These are phyloP conservation scores for Fusarium annulatum DNA, from an alignment of 2,329 filamentous ascomycete species.

Conservation along the genomic window DNA sequence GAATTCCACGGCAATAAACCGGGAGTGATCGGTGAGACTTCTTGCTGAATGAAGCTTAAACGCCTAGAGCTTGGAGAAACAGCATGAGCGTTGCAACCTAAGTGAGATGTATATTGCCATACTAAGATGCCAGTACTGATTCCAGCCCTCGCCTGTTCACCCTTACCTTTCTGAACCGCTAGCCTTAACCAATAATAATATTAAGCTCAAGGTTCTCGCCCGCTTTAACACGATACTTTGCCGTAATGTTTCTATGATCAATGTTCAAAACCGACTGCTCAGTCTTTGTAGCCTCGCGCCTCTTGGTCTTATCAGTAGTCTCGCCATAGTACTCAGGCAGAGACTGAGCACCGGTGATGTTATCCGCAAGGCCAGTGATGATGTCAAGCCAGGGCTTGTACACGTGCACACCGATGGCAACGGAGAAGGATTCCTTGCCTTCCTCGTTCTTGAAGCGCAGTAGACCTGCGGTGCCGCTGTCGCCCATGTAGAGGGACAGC, in stretches of 20 bases:
- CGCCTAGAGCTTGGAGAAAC: too few species aligned
- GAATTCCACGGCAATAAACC: too few species aligned
- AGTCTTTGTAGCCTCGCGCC: slow-evolving; percentile 26
- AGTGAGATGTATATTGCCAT: neutral
- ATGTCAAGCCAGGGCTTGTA: slow-evolving; percentile 39
- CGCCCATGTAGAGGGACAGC: slow-evolving; percentile 26
- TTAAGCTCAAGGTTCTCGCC: slow-evolving; percentile 37
- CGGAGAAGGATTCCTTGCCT: slow-evolving; percentile 35
- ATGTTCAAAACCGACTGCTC: slow-evolving; percentile 33
- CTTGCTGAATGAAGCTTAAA: too few species aligned
- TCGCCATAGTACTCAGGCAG: slow-evolving; percentile 37
- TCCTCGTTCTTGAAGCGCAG: slow-evolving; percentile 39
- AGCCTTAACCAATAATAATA: slow-evolving; percentile 21
- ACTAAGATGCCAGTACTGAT: too few species aligned
- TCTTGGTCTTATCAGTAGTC: slow-evolving; percentile 1
- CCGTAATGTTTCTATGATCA: slow-evolving; percentile 24
- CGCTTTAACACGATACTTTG: slow-evolving; percentile 24
- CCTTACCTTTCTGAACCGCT: too few species aligned
- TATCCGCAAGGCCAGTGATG: slow-evolving; percentile 26
- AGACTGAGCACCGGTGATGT: slow-evolving; percentile 31
- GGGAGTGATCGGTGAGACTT: too few species aligned
- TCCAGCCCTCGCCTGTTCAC: too few species aligned
- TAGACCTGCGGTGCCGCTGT: slow-evolving; percentile 33
- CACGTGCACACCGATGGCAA: slow-evolving; percentile 32
- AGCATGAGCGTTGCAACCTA: too few species aligned